These are phyloP conservation scores for Gypsophila paniculata DNA, from an alignment of 179 eudicot species.

Conservation along the genomic window DNA sequence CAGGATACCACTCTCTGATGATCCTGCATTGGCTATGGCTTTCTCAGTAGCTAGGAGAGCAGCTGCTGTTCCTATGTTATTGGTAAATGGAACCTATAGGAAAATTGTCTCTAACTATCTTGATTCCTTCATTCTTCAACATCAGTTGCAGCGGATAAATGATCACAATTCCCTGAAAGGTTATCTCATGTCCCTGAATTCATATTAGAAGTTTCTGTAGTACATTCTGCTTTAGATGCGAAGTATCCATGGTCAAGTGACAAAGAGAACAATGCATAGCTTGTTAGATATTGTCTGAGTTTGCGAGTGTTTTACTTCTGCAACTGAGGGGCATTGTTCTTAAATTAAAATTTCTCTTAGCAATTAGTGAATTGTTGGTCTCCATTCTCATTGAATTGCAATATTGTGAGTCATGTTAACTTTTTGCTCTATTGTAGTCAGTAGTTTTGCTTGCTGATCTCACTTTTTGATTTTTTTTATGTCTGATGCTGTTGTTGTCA, in stretches of 20 bases:
- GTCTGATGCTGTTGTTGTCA: slow-evolving; percentile 7
- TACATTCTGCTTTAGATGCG: slow-evolving; percentile 6
- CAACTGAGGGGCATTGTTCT: background rate
- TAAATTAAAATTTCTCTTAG: background rate
- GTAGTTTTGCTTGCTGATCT: background rate
- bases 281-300: background rate
- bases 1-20: slow-evolving; percentile 86
- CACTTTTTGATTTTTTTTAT: background rate
- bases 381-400: background rate
- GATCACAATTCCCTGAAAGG: slow-evolving; percentile 82
- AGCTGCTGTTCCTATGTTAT: slow-evolving; percentile 82
- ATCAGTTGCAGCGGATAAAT: slow-evolving; percentile 74
- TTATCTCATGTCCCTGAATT: slow-evolving; percentile 14
- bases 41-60: slow-evolving; percentile 93
- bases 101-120: slow-evolving; percentile 79
- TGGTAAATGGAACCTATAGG: slow-evolving; percentile 84
- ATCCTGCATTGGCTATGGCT: slow-evolving; percentile 98
- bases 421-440: background rate
- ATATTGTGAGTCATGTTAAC: background rate
- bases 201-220: background rate
- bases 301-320: slow-evolving; percentile 10
- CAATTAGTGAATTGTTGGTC: background rate
- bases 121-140: slow-evolving; percentile 93
- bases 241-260: slow-evolving; percentile 1
- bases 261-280: background rate